These are phyloP conservation scores for Taiwanofungus camphoratus DNA, from an alignment of 1,284 basidiomycete species.

Conservation along the genomic window DNA sequence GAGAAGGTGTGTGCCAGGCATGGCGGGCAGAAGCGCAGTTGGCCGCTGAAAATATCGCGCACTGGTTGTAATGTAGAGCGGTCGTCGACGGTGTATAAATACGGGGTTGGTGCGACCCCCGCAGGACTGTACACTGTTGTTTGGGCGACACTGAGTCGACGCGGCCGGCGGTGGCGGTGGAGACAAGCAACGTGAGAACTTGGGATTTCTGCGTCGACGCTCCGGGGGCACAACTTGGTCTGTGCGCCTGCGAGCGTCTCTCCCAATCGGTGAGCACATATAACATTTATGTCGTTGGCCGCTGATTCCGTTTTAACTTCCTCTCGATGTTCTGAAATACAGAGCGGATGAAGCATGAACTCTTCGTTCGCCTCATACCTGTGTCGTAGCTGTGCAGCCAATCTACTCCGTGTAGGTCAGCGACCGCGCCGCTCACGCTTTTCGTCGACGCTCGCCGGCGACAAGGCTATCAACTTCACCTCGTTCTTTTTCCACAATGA, in stretches of 20 bases:
- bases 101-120: no score
- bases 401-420: conserved; percentile 6
- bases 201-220: background rate
- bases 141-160: background rate
- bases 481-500: conserved; percentile 59
- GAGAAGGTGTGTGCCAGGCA: conserved; percentile 83
- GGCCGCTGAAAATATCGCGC: background rate
- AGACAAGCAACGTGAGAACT: background rate
- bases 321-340: background rate
- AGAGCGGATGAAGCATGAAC: conserved; percentile 8
- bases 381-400: conserved; percentile 18
- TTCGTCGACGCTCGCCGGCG: conserved; percentile 18
- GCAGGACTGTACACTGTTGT: no score
- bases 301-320: no score
- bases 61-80: background rate
- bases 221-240: background rate
- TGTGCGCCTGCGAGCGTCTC: background rate
- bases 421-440: conserved; percentile 13
- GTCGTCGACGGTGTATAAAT: background rate
- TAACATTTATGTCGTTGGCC: background rate
- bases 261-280: background rate
- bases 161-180: background rate
- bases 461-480: conserved; percentile 33
- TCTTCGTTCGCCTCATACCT: conserved; percentile 11
- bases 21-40: conserved; percentile 24